Evolutionary conservation across 805 yeast genomes (phyloP).

Genomic region (Cyberlindnera maritima): DNA sequence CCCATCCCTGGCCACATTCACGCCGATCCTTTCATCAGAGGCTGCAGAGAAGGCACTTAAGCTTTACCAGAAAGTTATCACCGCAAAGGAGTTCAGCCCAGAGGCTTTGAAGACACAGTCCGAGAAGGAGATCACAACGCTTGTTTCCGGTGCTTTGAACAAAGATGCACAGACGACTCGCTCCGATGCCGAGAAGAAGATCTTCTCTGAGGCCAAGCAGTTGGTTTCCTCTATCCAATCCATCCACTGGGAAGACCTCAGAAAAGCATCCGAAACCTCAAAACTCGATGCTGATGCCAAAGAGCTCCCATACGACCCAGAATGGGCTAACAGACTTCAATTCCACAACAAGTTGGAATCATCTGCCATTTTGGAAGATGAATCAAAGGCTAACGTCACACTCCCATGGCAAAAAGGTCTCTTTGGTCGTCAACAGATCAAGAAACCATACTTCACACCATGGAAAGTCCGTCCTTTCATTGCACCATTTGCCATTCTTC

Average conservation of each 20-base stretch:
- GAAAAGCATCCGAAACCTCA: constrained; percentile 30
- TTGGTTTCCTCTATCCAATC: constrained; percentile 22
- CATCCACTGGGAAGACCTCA: constrained; percentile 27
- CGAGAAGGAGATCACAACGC: constrained; percentile 10
- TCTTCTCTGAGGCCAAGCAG: constrained; percentile 29
- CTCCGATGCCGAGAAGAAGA: constrained; percentile 31
- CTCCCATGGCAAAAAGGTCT: constrained; percentile 82
- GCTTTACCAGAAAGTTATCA: constrained; percentile 19
- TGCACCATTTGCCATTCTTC: constrained; percentile 88
- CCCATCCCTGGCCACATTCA: constrained; percentile 15
- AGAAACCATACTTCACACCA: constrained; percentile 89
- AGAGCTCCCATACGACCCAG: constrained; percentile 42
- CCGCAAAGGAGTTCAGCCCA: constrained; percentile 14
- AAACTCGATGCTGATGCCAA: constrained; percentile 25
- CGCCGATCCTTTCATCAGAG: constrained; percentile 13
- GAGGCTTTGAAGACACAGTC: constrained; percentile 17
- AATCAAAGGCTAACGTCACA: constrained; percentile 45
- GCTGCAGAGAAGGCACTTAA: constrained; percentile 25
- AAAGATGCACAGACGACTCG: constrained; percentile 17
- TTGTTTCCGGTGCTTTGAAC: constrained; percentile 12
- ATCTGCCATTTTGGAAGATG: constrained; percentile 50
- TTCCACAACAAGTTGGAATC: constrained; percentile 42
- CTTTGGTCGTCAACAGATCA: constrained; percentile 76
- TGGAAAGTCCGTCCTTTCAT: constrained; percentile 94
- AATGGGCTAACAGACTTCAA: constrained; percentile 48